Conservation (phyloP, 768 basidiomycete genomes). For the Suillus clintonianus region DNA sequence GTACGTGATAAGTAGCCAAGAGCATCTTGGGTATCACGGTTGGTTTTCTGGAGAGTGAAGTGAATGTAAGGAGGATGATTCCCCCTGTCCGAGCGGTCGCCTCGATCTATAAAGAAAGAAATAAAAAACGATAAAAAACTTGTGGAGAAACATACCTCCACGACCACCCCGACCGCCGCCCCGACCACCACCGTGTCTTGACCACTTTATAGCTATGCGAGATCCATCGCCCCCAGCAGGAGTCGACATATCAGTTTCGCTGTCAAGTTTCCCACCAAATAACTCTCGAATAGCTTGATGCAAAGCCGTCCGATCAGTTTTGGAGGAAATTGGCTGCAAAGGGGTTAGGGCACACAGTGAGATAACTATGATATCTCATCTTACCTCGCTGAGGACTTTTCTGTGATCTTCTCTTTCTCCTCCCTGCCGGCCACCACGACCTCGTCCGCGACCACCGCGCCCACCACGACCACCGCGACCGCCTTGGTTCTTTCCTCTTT, state of each 20-base stretch:
- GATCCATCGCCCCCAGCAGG: conserved; percentile 65
- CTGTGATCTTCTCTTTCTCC: conserved; percentile 62
- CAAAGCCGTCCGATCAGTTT: conserved; percentile 77
- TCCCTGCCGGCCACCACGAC: conserved; percentile 43
- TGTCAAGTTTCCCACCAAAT: conserved; percentile 84
- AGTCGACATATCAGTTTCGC: conserved; percentile 64
- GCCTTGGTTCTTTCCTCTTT: conserved; percentile 36
- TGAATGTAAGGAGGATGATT: conserved; percentile 88
- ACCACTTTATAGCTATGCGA: conserved; percentile 81
- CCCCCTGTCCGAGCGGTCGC: conserved; percentile 55
- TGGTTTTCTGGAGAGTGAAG: conserved; percentile 96
- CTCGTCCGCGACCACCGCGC: conserved; percentile 48
- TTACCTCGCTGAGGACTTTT: conserved; percentile 79
- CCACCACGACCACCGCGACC: conserved; percentile 40
- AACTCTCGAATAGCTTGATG: conserved; percentile 80
- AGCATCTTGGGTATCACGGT: conserved; percentile 96
- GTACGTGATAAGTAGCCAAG: conserved; percentile 76
- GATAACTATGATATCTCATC: conserved; percentile 30
- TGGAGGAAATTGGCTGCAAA: conserved; percentile 77
- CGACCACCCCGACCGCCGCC: conserved; percentile 44
- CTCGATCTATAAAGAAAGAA: conserved; percentile 21
- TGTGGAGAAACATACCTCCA: conserved; percentile 15
- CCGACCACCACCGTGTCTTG: conserved; percentile 49
- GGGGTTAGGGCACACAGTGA: conserved; percentile 10
- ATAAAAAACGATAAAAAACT: neutral